Evolutionary conservation across 257 asterid genomes (phyloP).

Genomic region (Salvia hispanica): DNA sequence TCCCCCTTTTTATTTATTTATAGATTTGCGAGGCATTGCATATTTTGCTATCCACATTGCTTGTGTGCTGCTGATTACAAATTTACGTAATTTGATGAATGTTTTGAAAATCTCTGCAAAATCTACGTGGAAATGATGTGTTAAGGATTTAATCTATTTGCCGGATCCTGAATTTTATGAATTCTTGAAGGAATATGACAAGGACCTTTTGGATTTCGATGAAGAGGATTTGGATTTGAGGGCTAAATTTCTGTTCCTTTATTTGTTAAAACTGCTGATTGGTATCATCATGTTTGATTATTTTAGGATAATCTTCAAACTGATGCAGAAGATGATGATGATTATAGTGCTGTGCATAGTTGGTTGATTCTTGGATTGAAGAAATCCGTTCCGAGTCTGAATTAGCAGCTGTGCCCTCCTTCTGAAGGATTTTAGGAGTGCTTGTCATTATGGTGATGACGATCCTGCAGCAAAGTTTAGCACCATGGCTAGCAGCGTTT

Average conservation of each 20-base stretch:
- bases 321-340: constrained; percentile 45
- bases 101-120: not conserved
- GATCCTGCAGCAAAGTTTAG: constrained; percentile 56
- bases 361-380: constrained; percentile 81
- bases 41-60: not conserved
- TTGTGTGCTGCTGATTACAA: constrained; percentile 7
- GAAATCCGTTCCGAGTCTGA: constrained; percentile 57
- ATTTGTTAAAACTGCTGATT: constrained; percentile 18
- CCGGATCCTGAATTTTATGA: constrained; percentile 94
- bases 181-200: constrained; percentile 78
- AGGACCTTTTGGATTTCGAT: constrained; percentile 79
- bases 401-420: constrained; percentile 78
- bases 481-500: constrained; percentile 82
- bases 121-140: not conserved
- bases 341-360: constrained; percentile 53
- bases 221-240: constrained; percentile 77
- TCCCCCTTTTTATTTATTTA: not conserved
- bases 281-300: constrained; percentile 24
- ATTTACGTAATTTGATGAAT: not conserved
- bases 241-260: constrained; percentile 9
- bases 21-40: not conserved
- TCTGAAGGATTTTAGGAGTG: constrained; percentile 76
- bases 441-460: constrained; percentile 96
- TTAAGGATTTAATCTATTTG: constrained; percentile 26
- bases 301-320: constrained; percentile 49